Evolutionary conservation across 331 rosid species (phyloP).

Genomic region (Malus hybrid): DNA sequence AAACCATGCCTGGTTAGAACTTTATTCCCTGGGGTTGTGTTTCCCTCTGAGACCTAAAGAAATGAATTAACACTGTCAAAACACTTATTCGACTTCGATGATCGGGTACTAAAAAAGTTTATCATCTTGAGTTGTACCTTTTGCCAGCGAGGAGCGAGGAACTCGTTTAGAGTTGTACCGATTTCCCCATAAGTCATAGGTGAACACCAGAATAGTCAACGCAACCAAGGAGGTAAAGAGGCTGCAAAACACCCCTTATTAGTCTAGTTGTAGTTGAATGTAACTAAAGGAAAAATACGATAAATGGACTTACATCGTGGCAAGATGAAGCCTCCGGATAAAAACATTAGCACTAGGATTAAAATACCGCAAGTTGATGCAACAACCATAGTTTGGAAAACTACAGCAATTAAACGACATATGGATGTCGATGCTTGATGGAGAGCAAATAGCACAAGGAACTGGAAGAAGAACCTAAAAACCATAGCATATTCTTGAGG

Average conservation of each 20-base stretch:
- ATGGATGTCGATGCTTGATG: slow-evolving; percentile 72
- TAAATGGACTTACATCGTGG: slow-evolving; percentile 44
- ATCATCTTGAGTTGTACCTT: slow-evolving; percentile 37
- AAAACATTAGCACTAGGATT: slow-evolving; percentile 40
- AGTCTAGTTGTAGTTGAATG: neutral
- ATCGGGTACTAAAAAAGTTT: neutral
- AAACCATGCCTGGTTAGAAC: slow-evolving; percentile 59
- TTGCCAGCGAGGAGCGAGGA: slow-evolving; percentile 82
- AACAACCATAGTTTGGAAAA: slow-evolving; percentile 56
- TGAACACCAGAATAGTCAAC: slow-evolving; percentile 84
- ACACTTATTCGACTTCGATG: neutral
- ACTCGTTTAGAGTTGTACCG: slow-evolving; percentile 58
- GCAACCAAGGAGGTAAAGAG: slow-evolving; percentile 65
- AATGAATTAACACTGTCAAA: neutral
- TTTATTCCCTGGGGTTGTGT: slow-evolving; percentile 44
- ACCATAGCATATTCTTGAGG: neutral
- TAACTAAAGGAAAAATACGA: neutral
- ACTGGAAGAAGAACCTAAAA: slow-evolving; percentile 61
- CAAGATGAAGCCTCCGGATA: slow-evolving; percentile 82
- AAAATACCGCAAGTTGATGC: slow-evolving; percentile 53
- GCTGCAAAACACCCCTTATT: slow-evolving; percentile 35
- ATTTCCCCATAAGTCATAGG: slow-evolving; percentile 80
- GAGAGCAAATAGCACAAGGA: slow-evolving; percentile 54
- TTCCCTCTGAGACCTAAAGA: slow-evolving; percentile 36
- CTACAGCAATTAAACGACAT: slow-evolving; percentile 61